A percentile compares a stretch with the other conserved stretches of the same genome.
phyloP scores from a whole-genome alignment of 164 flowering plant species.

The Pachysandra terminalis region DNA sequence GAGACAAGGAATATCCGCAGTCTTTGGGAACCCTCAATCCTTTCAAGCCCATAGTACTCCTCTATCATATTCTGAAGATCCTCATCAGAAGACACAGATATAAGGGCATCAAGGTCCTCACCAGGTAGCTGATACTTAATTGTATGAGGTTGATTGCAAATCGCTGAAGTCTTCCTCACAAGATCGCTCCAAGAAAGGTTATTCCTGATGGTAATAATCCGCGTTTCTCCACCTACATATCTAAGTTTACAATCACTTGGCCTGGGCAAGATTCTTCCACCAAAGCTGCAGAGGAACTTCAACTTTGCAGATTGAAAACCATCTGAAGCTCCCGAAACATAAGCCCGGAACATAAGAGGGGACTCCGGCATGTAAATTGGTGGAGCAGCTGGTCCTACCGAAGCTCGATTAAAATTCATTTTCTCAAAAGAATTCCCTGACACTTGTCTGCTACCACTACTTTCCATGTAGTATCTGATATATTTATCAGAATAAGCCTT shows the following conservation, averaged over 20 bases:
- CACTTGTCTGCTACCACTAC: conserved; percentile 18
- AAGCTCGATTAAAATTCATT: conserved; percentile 19
- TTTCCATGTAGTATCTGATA: conserved; percentile 26
- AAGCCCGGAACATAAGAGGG: conserved; percentile 25
- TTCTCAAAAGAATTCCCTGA: conserved; percentile 21
- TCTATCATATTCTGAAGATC: conserved; percentile 85
- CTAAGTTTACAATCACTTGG: conserved; percentile 81
- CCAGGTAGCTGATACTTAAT: conserved; percentile 91
- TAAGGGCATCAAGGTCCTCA: conserved; percentile 87
- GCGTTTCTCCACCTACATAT: conserved; percentile 91
- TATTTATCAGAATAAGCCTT: conserved; percentile 21
- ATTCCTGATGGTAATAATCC: conserved; percentile 60
- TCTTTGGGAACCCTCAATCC: conserved; percentile 46
- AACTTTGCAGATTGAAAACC: conserved; percentile 42
- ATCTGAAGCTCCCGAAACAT: conserved; percentile 28
- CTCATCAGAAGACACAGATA: conserved; percentile 80
- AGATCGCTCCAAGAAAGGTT: conserved; percentile 49
- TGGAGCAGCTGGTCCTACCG: conserved; percentile 17
- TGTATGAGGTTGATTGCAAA: conserved; percentile 55
- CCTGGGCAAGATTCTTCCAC: conserved; percentile 77
- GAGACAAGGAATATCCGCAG: conserved; percentile 64
- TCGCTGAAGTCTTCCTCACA: conserved; percentile 49
- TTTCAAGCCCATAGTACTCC: conserved; percentile 67
- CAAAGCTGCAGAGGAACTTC: conserved; percentile 90
- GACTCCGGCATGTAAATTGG: conserved; percentile 25